phyloP scores from a whole-genome alignment of 306 rosid species.

The Dicorynia guianensis region DNA sequence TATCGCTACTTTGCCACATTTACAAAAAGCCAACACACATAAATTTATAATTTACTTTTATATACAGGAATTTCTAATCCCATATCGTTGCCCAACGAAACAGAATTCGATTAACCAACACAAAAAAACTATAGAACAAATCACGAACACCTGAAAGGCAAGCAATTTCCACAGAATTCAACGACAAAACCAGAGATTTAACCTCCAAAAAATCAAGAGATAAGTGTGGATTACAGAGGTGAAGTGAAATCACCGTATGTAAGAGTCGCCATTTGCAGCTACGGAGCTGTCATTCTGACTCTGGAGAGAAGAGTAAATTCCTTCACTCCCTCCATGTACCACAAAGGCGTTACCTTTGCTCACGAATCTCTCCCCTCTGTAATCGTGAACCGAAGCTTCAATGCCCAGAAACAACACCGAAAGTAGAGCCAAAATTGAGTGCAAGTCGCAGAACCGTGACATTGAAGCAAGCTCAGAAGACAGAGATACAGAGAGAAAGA shows the following conservation, averaged over 20 bases:
- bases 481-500: constrained; percentile 35
- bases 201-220: constrained; percentile 6
- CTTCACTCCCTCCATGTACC: constrained; percentile 96
- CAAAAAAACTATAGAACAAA: not conserved
- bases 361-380: constrained; percentile 62
- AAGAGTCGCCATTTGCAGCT: constrained; percentile 66
- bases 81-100: constrained; percentile 5
- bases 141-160: constrained; percentile 1
- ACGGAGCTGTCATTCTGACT: constrained; percentile 39
- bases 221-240: not conserved
- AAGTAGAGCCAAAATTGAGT: constrained; percentile 45
- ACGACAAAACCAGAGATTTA: not conserved
- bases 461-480: constrained; percentile 36
- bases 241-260: constrained; percentile 61
- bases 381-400: constrained; percentile 86
- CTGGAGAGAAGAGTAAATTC: constrained; percentile 76
- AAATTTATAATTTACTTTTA: not conserved
- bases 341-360: constrained; percentile 90
- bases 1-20: not conserved
- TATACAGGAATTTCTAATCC: constrained; percentile 2
- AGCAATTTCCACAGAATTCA: not conserved
- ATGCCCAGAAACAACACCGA: constrained; percentile 41
- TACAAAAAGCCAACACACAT: not conserved
- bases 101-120: not conserved
- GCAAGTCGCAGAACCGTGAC: constrained; percentile 38